Percentiles rank a stretch among this genome's conserved stretches.
phyloP scores from a whole-genome alignment of 2,329 filamentous ascomycete genomes.

The Aspergillus ochraceus region DNA sequence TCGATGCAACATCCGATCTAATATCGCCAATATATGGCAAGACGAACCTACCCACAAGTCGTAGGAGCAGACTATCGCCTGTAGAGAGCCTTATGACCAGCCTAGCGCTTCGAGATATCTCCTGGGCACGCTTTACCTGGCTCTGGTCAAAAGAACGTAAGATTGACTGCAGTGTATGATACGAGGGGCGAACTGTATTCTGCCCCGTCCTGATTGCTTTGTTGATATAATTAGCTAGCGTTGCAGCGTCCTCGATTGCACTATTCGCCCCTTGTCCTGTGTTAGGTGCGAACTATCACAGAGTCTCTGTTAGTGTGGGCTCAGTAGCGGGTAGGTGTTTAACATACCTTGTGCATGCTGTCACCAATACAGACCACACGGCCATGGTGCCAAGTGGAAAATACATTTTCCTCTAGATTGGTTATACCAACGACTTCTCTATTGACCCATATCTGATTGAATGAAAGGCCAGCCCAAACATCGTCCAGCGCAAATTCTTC shows the following conservation, averaged over 20 bases:
- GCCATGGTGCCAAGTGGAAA: slow-evolving; percentile 20
- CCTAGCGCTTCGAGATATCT: too few relatives aligned
- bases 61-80: too few relatives aligned
- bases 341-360: slow-evolving; percentile 25
- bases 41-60: too few relatives aligned
- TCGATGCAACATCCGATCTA: too few relatives aligned
- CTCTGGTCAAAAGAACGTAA: too few relatives aligned
- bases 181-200: too few relatives aligned
- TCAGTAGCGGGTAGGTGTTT: background rate
- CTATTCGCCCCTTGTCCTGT: slow-evolving; percentile 40
- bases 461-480: slow-evolving; percentile 5
- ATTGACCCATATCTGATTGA: slow-evolving; percentile 21
- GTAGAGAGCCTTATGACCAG: too few relatives aligned
- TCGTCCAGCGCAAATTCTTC: background rate
- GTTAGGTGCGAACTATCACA: slow-evolving; percentile 30
- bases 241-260: slow-evolving; percentile 40
- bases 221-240: too few relatives aligned
- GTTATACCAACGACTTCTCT: slow-evolving; percentile 10
- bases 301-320: background rate
- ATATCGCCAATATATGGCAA: too few relatives aligned
- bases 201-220: too few relatives aligned
- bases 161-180: too few relatives aligned
- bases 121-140: too few relatives aligned
- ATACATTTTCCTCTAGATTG: slow-evolving; percentile 22
- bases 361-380: slow-evolving; percentile 24